A percentile compares a stretch with the other conserved stretches of the same genome.
These are phyloP conservation scores for Leucogyrophana mollusca DNA, from an alignment of 768 basidiomycete genomes.

Conservation along the genomic window DNA sequence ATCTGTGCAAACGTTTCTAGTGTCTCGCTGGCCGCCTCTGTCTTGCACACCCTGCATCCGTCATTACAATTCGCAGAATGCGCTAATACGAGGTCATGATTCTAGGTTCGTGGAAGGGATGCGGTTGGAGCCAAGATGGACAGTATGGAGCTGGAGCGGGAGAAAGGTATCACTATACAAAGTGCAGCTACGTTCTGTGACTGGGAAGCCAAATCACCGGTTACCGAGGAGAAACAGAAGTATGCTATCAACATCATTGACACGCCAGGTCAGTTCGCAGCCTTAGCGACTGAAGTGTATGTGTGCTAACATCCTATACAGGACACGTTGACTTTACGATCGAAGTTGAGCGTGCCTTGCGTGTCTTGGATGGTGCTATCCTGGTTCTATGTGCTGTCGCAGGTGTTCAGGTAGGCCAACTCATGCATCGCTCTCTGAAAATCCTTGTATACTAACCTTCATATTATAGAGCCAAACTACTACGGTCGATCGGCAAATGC, in stretches of 20 bases:
- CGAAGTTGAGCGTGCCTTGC: constrained; percentile 94
- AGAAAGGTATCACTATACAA: constrained; percentile 99
- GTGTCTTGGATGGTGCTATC: constrained; percentile 95
- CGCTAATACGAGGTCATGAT: not conserved
- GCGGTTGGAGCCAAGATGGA: constrained; percentile 99
- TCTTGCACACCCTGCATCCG: constrained; percentile 5
- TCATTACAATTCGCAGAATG: not conserved
- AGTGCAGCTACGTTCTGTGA: constrained; percentile 98
- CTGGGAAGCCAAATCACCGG: constrained; percentile 75
- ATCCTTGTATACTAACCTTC: not conserved
- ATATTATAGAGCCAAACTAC: constrained; percentile 86
- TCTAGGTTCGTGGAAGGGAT: constrained; percentile 87
- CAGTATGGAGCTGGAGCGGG: constrained; percentile 97
- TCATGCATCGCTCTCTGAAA: too few relatives aligned
- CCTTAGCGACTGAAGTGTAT: not conserved
- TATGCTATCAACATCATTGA: constrained; percentile 98
- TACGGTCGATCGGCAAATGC: constrained; percentile 98
- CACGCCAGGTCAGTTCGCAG: constrained; percentile 70
- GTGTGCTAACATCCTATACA: constrained; percentile 25
- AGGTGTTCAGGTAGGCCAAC: constrained; percentile 75
- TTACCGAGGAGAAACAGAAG: constrained; percentile 66
- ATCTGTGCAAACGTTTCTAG: constrained; percentile 18
- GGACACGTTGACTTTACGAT: constrained; percentile 99
- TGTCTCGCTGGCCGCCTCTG: constrained; percentile 8
- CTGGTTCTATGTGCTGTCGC: constrained; percentile 96